Percentiles rank a stretch among this genome's conserved stretches.
Evolutionary conservation across 2,329 filamentous ascomycete genomes (phyloP).

Genomic region (Madurella mycetomatis): DNA sequence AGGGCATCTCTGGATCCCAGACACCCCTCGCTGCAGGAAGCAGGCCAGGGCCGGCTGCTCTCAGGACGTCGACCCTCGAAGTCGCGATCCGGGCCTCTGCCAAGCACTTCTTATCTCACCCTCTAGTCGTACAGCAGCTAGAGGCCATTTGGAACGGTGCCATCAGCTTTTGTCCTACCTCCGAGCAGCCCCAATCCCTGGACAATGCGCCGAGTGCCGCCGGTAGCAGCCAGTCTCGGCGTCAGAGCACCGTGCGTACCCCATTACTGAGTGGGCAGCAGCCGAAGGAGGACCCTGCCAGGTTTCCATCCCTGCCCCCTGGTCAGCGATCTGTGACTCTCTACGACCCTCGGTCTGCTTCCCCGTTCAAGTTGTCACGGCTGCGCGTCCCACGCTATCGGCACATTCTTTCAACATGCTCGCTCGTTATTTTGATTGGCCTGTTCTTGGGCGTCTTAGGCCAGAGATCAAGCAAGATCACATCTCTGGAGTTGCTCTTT

Average conservation of each 20-base stretch:
- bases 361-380: conserved; percentile 84
- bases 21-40: conserved; percentile 37
- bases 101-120: conserved; percentile 88
- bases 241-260: conserved; percentile 44
- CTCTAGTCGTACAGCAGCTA: conserved; percentile 88
- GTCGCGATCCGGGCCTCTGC: conserved; percentile 89
- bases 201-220: conserved; percentile 12
- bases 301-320: conserved; percentile 26
- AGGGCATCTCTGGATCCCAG: conserved; percentile 60
- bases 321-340: conserved; percentile 73
- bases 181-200: conserved; percentile 75
- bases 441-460: conserved; percentile 80
- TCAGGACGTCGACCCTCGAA: conserved; percentile 84
- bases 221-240: conserved; percentile 24
- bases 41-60: conserved; percentile 53
- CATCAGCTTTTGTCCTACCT: conserved; percentile 87
- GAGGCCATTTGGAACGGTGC: conserved; percentile 96
- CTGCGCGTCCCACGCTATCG: conserved; percentile 88
- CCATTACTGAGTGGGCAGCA: conserved; percentile 45
- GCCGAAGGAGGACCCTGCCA: conserved; percentile 28
- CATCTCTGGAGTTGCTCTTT: conserved; percentile 78
- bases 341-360: conserved; percentile 87
- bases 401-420: conserved; percentile 83
- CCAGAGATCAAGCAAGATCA: conserved; percentile 73
- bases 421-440: conserved; percentile 76